Percentiles rank a stretch among this genome's conserved stretches.
Conservation (phyloP, 179 eudicot species). For the Silene noctiflora region DNA sequence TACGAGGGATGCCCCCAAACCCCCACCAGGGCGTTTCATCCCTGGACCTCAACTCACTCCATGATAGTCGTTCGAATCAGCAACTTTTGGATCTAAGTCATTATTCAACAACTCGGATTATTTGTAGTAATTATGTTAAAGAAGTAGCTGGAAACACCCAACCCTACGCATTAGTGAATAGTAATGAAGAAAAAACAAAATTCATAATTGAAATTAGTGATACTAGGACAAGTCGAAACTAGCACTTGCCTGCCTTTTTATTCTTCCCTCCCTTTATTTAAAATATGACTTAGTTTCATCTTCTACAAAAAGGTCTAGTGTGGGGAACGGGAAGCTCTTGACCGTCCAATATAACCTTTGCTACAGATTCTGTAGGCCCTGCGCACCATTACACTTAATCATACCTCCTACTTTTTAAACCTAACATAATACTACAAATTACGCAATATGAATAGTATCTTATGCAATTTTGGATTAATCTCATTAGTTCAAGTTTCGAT, state of each 20-base stretch:
- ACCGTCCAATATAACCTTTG: not conserved
- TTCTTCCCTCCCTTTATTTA: too few relatives aligned
- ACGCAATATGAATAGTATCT: too few relatives aligned
- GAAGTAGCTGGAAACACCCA: too few relatives aligned
- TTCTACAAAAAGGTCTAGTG: not conserved
- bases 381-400: not conserved
- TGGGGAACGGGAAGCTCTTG: slow-evolving; percentile 8
- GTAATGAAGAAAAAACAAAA: not conserved
- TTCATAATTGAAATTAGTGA: not conserved
- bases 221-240: not conserved
- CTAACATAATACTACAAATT: not conserved
- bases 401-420: not conserved
- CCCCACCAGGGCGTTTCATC: too few relatives aligned
- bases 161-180: too few relatives aligned
- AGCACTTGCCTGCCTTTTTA: not conserved
- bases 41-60: too few relatives aligned
- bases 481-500: too few relatives aligned
- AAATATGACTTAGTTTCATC: too few relatives aligned
- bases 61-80: too few relatives aligned
- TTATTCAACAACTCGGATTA: not conserved
- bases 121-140: slow-evolving; percentile 1
- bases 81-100: too few relatives aligned
- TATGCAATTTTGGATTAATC: too few relatives aligned
- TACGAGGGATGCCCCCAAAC: too few relatives aligned
- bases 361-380: not conserved